These are phyloP conservation scores for Taiwanofungus camphoratus DNA, from an alignment of 1,284 basidiomycete genomes.

Conservation along the genomic window DNA sequence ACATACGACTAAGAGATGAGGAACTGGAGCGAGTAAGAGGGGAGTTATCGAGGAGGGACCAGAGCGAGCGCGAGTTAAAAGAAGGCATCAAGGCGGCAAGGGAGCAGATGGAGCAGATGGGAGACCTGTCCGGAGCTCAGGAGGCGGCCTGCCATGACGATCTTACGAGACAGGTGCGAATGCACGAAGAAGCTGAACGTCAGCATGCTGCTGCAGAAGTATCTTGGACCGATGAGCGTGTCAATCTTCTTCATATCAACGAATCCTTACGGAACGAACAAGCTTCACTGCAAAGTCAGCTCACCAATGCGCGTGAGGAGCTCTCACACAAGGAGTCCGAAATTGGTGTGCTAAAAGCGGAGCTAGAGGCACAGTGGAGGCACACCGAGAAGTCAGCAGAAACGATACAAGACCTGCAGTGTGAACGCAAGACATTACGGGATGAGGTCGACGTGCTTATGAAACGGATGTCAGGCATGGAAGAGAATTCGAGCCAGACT, in stretches of 20 bases:
- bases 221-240: slow-evolving; percentile 47
- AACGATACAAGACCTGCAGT: slow-evolving; percentile 23
- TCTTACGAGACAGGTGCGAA: slow-evolving; percentile 32
- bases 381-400: slow-evolving; percentile 41
- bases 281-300: slow-evolving; percentile 23
- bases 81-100: slow-evolving; percentile 46
- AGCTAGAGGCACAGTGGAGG: slow-evolving; percentile 59
- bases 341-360: slow-evolving; percentile 41
- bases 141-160: too few species aligned
- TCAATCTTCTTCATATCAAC: slow-evolving; percentile 38
- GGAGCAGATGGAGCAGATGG: slow-evolving; percentile 54
- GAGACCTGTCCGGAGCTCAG: slow-evolving; percentile 14
- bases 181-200: slow-evolving; percentile 36
- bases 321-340: slow-evolving; percentile 41
- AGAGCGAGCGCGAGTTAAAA: slow-evolving; percentile 45
- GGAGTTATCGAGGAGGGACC: slow-evolving; percentile 44
- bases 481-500: slow-evolving; percentile 44
- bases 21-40: slow-evolving; percentile 43
- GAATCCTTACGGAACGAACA: slow-evolving; percentile 33
- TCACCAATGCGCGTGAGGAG: slow-evolving; percentile 26
- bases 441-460: slow-evolving; percentile 29
- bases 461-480: slow-evolving; percentile 33
- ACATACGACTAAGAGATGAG: slow-evolving; percentile 30
- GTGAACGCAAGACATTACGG: slow-evolving; percentile 34
- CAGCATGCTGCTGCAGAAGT: slow-evolving; percentile 32